Evolutionary conservation across 305 asterid genomes (phyloP).

Genomic region (Striga hermonthica): DNA sequence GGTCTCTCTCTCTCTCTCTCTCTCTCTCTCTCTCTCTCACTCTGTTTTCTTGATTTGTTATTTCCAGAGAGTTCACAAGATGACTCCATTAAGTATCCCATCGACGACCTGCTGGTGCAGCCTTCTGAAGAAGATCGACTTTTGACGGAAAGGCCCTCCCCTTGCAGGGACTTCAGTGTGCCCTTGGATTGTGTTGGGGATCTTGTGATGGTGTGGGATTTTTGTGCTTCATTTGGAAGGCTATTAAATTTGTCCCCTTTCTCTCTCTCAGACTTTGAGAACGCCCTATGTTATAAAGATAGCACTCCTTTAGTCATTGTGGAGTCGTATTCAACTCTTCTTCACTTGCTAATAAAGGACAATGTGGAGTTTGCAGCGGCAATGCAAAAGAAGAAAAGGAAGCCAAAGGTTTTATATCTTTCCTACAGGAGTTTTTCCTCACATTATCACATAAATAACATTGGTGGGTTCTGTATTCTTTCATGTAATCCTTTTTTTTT

Average conservation of each 20-base stretch:
- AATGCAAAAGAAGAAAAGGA: constrained; percentile 58
- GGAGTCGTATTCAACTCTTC: constrained; percentile 75
- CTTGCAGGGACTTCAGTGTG: constrained; percentile 61
- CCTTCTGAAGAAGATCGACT: constrained; percentile 62
- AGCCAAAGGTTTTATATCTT: constrained; percentile 56
- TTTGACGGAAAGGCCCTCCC: constrained; percentile 61
- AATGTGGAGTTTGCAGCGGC: constrained; percentile 50
- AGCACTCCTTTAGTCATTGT: constrained; percentile 67
- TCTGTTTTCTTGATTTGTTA: constrained; percentile 27
- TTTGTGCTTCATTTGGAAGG: constrained; percentile 73
- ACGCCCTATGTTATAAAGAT: constrained; percentile 74
- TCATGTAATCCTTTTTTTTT: no score
- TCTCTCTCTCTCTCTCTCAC: constrained; percentile 8
- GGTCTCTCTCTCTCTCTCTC: neutral
- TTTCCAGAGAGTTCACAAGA: constrained; percentile 48
- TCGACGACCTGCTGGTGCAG: constrained; percentile 77
- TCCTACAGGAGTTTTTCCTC: constrained; percentile 12
- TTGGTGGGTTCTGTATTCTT: constrained; percentile 11
- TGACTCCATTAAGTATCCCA: constrained; percentile 60
- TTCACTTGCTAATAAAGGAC: constrained; percentile 72
- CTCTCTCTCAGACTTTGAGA: constrained; percentile 87
- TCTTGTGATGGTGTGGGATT: constrained; percentile 93
- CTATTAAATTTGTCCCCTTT: constrained; percentile 71
- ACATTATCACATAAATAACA: constrained; percentile 8
- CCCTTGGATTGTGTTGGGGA: constrained; percentile 86